Base-by-base conservation (phyloP, 2,329 filamentous ascomycete genomes). In the Colletotrichum filicis region DNA sequence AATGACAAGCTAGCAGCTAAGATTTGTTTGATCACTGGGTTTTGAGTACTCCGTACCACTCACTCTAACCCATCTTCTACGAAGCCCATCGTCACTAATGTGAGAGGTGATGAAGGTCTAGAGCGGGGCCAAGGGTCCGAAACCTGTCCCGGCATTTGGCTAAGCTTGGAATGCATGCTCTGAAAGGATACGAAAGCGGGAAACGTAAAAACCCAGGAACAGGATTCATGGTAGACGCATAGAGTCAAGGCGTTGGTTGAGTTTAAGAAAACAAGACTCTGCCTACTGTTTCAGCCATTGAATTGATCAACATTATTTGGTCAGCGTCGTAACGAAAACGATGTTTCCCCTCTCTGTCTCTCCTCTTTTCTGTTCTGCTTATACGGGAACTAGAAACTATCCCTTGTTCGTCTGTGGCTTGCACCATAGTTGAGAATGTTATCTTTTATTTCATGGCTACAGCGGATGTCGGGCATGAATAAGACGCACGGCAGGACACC, bases 161-260 rank as follows among this genome's bases (percentile, higher is more conserved):
- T 19, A 22, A 62, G 42, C 57, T 24, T 49, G 59, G 52, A 28
- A 58, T 24, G 67, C 42, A 59, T 24, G 66, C 32, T 16, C 24
- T 12, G 42, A 24, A 2, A 24, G 8, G 63, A 30, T 30, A n/a
- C 30, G 26, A 35, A 24, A 49, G 42, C 42, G 46, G 42, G 46
- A 42, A 42, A 56, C 30, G n/a, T 12, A 42, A 22, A 42, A 42
- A 7, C 37, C 30, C 30, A 57, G 19, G 37, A 30, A 52, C 52
- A 35, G n/a, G 12, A 62, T 32, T 24, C 42, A n/a, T 59, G 16
- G 26, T 24, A 42, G 37, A 42, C 12, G 65, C 66, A 46, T 69
- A n/a, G 42, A 55, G 70, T 72, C 70, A 69, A 49, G 70, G 66
- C 66, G 66, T 37, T 24, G 56, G 70, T 37, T 30, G 56, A 68